These are phyloP conservation scores for Paradendryphiella salina DNA, from an alignment of 2,329 filamentous ascomycete genomes.

Conservation along the genomic window DNA sequence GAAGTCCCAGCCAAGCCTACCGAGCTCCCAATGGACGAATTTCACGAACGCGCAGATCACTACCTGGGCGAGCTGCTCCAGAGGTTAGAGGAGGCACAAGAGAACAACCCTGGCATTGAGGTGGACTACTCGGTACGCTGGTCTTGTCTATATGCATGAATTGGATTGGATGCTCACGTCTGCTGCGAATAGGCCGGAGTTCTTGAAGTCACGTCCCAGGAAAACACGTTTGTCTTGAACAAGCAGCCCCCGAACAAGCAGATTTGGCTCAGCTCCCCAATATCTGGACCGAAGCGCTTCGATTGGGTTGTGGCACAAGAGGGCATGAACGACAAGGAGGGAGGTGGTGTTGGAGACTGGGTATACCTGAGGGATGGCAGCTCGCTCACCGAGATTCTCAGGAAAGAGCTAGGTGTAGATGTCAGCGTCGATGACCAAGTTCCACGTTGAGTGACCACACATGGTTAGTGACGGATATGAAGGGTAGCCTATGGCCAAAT, in stretches of 20 bases:
- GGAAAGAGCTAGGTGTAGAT: constrained; percentile 73
- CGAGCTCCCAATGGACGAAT: constrained; percentile 69
- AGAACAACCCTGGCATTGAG: constrained; percentile 75
- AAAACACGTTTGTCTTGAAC: constrained; percentile 86
- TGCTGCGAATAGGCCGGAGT: constrained; percentile 73
- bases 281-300: constrained; percentile 90
- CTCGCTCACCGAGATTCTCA: constrained; percentile 71
- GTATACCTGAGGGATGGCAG: constrained; percentile 84
- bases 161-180: constrained; percentile 11
- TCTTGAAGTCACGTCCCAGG: constrained; percentile 71
- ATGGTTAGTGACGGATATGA: neutral
- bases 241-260: constrained; percentile 98
- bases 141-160: neutral
- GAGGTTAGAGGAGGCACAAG: constrained; percentile 72
- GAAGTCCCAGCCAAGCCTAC: constrained; percentile 58
- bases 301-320: constrained; percentile 82
- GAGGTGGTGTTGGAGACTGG: constrained; percentile 75
- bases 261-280: constrained; percentile 93
- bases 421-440: constrained; percentile 38
- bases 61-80: constrained; percentile 67
- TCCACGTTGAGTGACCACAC: constrained; percentile 28
- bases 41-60: constrained; percentile 74
- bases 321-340: constrained; percentile 77
- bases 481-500: constrained; percentile 7
- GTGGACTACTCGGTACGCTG: constrained; percentile 81